Conservation (phyloP, 495 filamentous ascomycete species). For the Xylaria grammica region DNA sequence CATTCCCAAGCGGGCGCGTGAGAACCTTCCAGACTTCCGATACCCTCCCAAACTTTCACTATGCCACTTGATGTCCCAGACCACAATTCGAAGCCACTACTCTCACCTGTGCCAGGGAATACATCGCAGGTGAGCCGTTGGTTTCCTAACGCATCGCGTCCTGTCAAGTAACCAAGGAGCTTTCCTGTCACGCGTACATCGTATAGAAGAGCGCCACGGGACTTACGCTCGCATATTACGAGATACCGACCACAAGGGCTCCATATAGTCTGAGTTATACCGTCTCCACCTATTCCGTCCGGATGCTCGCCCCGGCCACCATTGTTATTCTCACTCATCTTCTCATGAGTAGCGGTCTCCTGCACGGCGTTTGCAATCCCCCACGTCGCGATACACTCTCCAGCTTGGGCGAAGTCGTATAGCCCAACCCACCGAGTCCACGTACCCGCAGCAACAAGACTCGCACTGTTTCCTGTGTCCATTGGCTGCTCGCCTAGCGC, state of each 20-base stretch:
- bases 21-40: conserved; percentile 58
- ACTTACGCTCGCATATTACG: conserved; percentile 82
- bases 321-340: too few relatives aligned
- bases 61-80: conserved; percentile 80
- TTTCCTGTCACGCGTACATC: conserved; percentile 78
- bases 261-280: conserved; percentile 79
- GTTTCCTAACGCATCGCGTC: conserved; percentile 72
- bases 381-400: conserved; percentile 72
- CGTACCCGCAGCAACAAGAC: conserved; percentile 81
- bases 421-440: conserved; percentile 77
- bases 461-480: conserved; percentile 32
- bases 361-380: conserved; percentile 45
- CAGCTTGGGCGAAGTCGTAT: conserved; percentile 71
- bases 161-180: conserved; percentile 70
- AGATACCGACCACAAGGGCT: conserved; percentile 87
- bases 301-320: background rate
- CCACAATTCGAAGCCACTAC: conserved; percentile 76
- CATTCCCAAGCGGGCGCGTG: conserved; percentile 63
- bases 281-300: conserved; percentile 60
- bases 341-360: conserved; percentile 30
- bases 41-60: conserved; percentile 76
- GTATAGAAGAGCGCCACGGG: conserved; percentile 75
- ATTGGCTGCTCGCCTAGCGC: conserved; percentile 56
- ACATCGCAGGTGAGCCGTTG: conserved; percentile 82
- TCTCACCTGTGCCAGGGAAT: conserved; percentile 45